phyloP scores from a whole-genome alignment of 441 rosid genomes.

The Corymbia citriodora region DNA sequence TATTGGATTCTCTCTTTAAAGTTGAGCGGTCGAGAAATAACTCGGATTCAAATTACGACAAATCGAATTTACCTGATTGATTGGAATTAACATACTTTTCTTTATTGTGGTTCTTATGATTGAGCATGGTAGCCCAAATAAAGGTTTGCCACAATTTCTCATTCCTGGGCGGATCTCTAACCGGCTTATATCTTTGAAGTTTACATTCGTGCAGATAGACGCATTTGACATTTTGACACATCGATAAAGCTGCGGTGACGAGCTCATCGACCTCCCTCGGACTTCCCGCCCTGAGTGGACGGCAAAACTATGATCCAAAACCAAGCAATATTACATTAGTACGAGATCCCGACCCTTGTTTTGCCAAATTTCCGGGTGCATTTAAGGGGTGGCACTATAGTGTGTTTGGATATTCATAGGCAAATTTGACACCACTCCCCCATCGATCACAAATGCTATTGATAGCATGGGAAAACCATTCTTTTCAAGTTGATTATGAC shows the following conservation, averaged over 20 bases:
- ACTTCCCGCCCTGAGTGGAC: background rate
- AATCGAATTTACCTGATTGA: accelerated
- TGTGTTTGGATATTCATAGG: background rate
- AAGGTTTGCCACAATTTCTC: background rate
- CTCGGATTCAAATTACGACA: accelerated
- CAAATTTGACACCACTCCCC: background rate
- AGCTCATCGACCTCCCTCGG: background rate
- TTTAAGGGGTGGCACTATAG: background rate
- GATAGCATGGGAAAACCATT: background rate
- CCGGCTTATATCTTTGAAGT: background rate
- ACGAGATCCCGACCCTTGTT: background rate
- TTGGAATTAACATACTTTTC: accelerated
- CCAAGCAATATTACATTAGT: background rate
- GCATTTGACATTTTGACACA: background rate
- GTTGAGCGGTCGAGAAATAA: background rate
- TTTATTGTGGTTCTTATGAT: background rate
- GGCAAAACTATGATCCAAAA: background rate
- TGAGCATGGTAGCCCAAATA: background rate
- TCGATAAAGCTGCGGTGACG: background rate
- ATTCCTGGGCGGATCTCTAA: background rate
- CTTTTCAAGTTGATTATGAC: background rate
- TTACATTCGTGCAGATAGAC: background rate
- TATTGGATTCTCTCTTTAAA: background rate
- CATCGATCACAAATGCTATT: background rate
- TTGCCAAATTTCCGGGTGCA: background rate